Evolutionary conservation across 352 stramenopile genomes (phyloP), one percentile per base, ranked within the genome.

Genomic region (Phytopythium mirpurense): DNA sequence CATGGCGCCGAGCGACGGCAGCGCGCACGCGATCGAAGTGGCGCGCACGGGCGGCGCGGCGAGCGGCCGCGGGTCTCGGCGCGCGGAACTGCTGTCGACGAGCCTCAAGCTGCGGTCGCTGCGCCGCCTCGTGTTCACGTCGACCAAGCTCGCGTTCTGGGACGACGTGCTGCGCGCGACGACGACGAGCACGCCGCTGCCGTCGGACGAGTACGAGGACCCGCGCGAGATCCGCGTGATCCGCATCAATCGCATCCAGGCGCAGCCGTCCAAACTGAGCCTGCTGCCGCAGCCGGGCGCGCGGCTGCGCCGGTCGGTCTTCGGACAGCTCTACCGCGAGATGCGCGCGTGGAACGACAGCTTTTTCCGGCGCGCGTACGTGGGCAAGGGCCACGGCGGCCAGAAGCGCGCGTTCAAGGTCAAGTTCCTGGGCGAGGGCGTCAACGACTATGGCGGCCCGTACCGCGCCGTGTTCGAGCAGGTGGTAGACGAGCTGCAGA

Each of bases 361-460:
- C 42, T 96, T 92, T 27, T 96, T 99, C 54, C 87, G 97, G 11
- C 84, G 97, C 38, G 86, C 93, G 21, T 99, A 99, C 69, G 95
- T 98, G 43, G 96, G 96, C 34, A 98, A 98, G 58, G 96, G 96
- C 41, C 96, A 99, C 56, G 96, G 95, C 29, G 95, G 96, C 7
- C 97, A 99, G 69, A 91, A 97, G 42, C 83, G 97, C 47, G 95
- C 95, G 46, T 99, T 99, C 66, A 99, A 99, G 70, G 96, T 99
- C n/a, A 99, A 99, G 61, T 97, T 99, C 46, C 74, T 99, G 41
- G 95, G 96, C 51, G 96, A 99, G 70, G 96, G 96, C 43, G 97
- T 99, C 26, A 98, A 99, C 67, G 97, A 99, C 73, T 98, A 99
- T 55, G 97, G 96, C 52, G 97, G 97, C 5, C 97, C 97, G 16